Conservation (phyloP, 208 protist genomes). For the Vickermania ingenoplastis region DNA sequence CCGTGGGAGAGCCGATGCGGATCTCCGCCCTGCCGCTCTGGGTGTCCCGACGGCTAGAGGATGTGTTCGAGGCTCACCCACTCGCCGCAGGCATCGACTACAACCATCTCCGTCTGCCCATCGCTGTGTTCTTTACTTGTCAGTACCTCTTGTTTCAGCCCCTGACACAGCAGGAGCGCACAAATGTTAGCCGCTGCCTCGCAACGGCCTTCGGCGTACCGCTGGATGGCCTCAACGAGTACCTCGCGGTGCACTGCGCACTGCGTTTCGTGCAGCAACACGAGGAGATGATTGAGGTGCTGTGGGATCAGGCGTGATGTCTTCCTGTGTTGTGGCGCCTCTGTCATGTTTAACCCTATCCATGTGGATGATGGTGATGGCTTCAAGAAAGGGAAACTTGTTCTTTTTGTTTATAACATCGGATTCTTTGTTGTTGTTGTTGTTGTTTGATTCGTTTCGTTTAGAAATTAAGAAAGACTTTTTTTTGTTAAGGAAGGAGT, state of each 20-base stretch:
- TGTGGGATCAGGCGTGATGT: neutral
- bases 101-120: conserved; percentile 10
- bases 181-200: conserved; percentile 16
- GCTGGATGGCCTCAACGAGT: conserved; percentile 9
- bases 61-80: conserved; percentile 13
- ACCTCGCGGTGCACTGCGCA: conserved; percentile 20
- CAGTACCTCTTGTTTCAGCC: conserved; percentile 17
- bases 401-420: no score
- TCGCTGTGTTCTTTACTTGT: conserved; percentile 16
- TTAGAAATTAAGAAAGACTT: no score
- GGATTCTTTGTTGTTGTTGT: no score
- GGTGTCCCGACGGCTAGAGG: conserved; percentile 11
- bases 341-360: no score
- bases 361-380: no score
- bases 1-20: neutral
- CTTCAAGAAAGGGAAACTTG: no score
- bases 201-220: conserved; percentile 22
- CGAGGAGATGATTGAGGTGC: neutral
- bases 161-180: conserved; percentile 14
- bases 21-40: conserved; percentile 5
- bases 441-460: no score
- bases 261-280: conserved; percentile 19
- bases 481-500: no score
- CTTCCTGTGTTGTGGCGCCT: no score
- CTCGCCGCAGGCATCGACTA: conserved; percentile 12